Percentiles rank a stretch among this genome's conserved stretches.
Evolutionary conservation across 2,329 filamentous ascomycete genomes (phyloP).

Genomic region (Tolypocladium album): DNA sequence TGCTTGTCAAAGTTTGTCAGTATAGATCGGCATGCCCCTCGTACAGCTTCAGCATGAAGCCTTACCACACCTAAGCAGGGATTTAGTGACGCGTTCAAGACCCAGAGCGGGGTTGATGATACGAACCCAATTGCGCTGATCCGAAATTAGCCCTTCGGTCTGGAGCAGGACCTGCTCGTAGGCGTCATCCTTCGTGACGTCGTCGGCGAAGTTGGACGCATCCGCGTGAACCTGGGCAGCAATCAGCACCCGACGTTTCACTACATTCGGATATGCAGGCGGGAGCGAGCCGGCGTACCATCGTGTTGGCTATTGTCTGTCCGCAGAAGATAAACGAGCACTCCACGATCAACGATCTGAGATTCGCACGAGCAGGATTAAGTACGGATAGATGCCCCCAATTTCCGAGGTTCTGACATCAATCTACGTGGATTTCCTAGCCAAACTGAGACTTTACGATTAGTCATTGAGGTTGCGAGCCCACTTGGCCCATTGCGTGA

Average conservation of each 20-base stretch:
- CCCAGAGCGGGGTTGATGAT: neutral
- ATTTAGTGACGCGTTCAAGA: neutral
- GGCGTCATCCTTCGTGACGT: constrained; percentile 59
- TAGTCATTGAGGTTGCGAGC: constrained; percentile 2
- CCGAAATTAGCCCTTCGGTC: constrained; percentile 57
- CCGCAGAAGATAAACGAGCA: neutral
- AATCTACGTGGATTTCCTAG: constrained; percentile 3
- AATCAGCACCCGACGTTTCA: neutral
- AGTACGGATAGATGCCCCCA: neutral
- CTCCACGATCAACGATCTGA: neutral
- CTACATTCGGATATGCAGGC: neutral
- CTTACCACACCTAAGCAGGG: constrained; percentile 10
- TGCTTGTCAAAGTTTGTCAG: constrained; percentile 34
- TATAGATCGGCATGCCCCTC: neutral
- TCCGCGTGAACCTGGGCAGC: constrained; percentile 60
- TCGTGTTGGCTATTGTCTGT: neutral
- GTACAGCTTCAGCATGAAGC: neutral
- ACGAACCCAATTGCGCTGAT: constrained; percentile 69
- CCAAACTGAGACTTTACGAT: constrained; percentile 1
- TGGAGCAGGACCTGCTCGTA: constrained; percentile 66
- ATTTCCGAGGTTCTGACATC: neutral
- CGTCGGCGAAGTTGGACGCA: constrained; percentile 59
- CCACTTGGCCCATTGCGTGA: neutral
- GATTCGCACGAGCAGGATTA: neutral
- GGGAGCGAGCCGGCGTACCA: neutral